Conservation (phyloP, 768 basidiomycete genomes). For the Candolleomyces efflorescens region DNA sequence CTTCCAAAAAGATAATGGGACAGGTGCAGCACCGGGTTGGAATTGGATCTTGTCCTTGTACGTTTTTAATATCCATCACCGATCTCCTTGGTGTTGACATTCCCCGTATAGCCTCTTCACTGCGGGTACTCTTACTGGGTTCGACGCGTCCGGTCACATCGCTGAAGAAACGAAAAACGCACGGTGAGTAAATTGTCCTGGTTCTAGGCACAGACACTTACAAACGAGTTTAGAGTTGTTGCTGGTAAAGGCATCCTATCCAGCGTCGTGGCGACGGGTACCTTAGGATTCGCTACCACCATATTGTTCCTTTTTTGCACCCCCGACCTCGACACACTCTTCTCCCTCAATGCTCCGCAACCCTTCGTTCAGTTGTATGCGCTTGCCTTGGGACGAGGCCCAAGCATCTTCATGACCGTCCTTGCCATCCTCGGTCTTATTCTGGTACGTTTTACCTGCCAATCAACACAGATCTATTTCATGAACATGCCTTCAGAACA, state of each 20-base stretch:
- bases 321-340: slow-evolving; percentile 72
- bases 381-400: slow-evolving; percentile 73
- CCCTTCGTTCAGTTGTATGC: slow-evolving; percentile 90
- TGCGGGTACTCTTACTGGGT: slow-evolving; percentile 84
- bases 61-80: slow-evolving; percentile 6
- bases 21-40: slow-evolving; percentile 83
- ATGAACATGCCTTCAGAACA: slow-evolving; percentile 49
- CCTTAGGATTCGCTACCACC: slow-evolving; percentile 73
- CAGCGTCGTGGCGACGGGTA: slow-evolving; percentile 73
- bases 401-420: slow-evolving; percentile 83
- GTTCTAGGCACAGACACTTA: neutral
- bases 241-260: slow-evolving; percentile 81
- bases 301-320: slow-evolving; percentile 85
- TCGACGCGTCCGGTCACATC: slow-evolving; percentile 85
- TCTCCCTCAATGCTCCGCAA: slow-evolving; percentile 77
- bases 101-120: slow-evolving; percentile 63
- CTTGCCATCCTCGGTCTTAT: slow-evolving; percentile 84
- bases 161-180: slow-evolving; percentile 89
- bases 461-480: neutral
- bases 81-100: slow-evolving; percentile 1
- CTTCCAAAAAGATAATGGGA: slow-evolving; percentile 68
- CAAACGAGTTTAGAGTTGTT: slow-evolving; percentile 44
- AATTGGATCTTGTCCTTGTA: slow-evolving; percentile 90
- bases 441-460: slow-evolving; percentile 45
- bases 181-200: slow-evolving; percentile 29